A percentile compares a stretch with the other conserved stretches of the same genome.
phyloP scores from a whole-genome alignment of 805 yeast species.

The Komagataella populi region DNA sequence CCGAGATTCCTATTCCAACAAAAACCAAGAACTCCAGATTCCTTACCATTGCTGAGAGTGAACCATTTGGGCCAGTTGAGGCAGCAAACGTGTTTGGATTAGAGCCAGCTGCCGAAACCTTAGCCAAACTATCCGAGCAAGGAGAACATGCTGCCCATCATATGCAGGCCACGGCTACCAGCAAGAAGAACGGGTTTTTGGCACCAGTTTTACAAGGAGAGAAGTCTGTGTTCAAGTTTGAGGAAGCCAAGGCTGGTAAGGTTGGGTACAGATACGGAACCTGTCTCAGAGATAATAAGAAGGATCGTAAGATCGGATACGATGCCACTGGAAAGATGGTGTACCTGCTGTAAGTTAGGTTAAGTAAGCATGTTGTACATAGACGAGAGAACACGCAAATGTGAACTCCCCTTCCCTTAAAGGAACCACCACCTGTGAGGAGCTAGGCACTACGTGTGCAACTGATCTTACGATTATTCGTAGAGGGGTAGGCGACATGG shows the following conservation, averaged over 20 bases:
- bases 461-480: background rate
- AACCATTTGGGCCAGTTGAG: constrained; percentile 91
- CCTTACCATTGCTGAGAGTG: constrained; percentile 82
- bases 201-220: constrained; percentile 62
- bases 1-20: constrained; percentile 88
- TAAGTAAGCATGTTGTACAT: constrained; percentile 5
- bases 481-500: background rate
- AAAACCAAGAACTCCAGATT: constrained; percentile 74
- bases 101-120: constrained; percentile 77
- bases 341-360: constrained; percentile 13
- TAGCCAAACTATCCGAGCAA: constrained; percentile 51
- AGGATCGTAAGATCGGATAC: constrained; percentile 63
- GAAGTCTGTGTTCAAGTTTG: constrained; percentile 58
- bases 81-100: constrained; percentile 77
- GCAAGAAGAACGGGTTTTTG: constrained; percentile 20
- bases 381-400: background rate
- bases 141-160: constrained; percentile 33
- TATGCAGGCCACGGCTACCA: constrained; percentile 12
- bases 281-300: constrained; percentile 77
- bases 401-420: background rate
- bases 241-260: constrained; percentile 64
- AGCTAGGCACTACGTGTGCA: no score
- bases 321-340: constrained; percentile 50
- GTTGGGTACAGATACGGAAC: constrained; percentile 93
- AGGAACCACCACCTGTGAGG: no score